Conservation (phyloP, 2,329 filamentous ascomycete species). For the Aquanectria penicillioides region DNA sequence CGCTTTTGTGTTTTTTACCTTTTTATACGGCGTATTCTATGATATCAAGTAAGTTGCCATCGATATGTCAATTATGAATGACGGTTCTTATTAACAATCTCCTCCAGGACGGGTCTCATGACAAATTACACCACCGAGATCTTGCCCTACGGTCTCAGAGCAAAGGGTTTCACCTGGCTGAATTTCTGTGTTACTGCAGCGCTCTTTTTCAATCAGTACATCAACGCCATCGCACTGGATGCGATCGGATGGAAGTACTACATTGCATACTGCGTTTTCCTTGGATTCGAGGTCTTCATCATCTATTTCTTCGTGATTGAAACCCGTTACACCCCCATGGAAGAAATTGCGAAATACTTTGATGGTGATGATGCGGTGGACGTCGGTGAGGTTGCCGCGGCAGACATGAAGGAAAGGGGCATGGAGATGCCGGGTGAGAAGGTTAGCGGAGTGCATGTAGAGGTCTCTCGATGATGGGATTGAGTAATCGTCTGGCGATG, state of each 20-base stretch:
- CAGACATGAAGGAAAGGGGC: slow-evolving; percentile 18
- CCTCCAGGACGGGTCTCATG: slow-evolving; percentile 43
- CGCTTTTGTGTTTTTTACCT: slow-evolving; percentile 48
- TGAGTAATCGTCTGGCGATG: too few relatives aligned
- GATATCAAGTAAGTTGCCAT: slow-evolving; percentile 26
- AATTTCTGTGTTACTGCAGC: slow-evolving; percentile 29
- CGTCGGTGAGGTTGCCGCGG: slow-evolving; percentile 20
- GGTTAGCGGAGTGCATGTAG: background rate
- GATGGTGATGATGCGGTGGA: slow-evolving; percentile 8
- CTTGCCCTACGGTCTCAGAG: slow-evolving; percentile 33
- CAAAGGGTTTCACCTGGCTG: slow-evolving; percentile 32
- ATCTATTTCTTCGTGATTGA: slow-evolving; percentile 25
- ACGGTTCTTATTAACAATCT: background rate
- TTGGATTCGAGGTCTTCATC: slow-evolving; percentile 18
- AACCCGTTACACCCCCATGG: slow-evolving; percentile 16
- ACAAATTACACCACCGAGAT: slow-evolving; percentile 43
- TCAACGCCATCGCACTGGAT: slow-evolving; percentile 27
- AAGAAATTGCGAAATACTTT: slow-evolving; percentile 17
- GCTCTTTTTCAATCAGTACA: slow-evolving; percentile 32
- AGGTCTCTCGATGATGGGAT: background rate
- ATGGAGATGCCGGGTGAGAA: slow-evolving; percentile 5
- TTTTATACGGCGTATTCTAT: slow-evolving; percentile 51
- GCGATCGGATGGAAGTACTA: slow-evolving; percentile 33
- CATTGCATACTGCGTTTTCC: slow-evolving; percentile 26
- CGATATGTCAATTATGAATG: background rate